Evolutionary conservation across 176 grass and related monocot genomes (phyloP).

Genomic region (Zoysia japonica): DNA sequence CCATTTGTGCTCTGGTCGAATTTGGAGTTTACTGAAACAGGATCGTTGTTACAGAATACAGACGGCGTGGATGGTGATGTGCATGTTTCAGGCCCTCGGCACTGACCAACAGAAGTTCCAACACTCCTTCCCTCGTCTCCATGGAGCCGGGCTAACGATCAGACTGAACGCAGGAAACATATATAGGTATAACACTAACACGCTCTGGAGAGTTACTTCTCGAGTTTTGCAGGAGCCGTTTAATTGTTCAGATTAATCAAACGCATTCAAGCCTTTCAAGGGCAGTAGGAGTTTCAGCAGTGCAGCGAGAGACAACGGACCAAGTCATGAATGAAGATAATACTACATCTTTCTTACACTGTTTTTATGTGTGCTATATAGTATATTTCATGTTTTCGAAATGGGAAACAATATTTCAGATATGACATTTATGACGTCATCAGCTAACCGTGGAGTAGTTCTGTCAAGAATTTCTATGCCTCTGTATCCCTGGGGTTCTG

Average conservation of each 20-base stretch:
- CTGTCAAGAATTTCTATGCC: too few relatives aligned
- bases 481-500: too few relatives aligned
- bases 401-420: too few relatives aligned
- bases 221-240: not conserved
- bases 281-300: constrained; percentile 36
- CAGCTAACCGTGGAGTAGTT: too few relatives aligned
- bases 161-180: not conserved
- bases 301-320: too few relatives aligned
- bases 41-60: not conserved
- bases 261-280: constrained; percentile 25
- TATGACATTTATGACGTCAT: too few relatives aligned
- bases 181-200: constrained; percentile 10
- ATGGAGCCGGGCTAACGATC: constrained; percentile 1
- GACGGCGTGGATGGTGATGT: constrained; percentile 51
- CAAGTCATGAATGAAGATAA: too few relatives aligned
- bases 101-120: constrained; percentile 71
- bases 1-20: not conserved
- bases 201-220: not conserved
- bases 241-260: constrained; percentile 9
- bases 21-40: not conserved
- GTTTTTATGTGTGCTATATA: too few relatives aligned
- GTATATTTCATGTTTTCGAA: too few relatives aligned
- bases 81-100: constrained; percentile 61
- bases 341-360: too few relatives aligned
- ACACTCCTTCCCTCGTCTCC: constrained; percentile 48